Evolutionary conservation across 768 basidiomycete genomes (phyloP), one percentile per base, ranked within the genome.

Genomic region (Lactarius hatsudake): DNA sequence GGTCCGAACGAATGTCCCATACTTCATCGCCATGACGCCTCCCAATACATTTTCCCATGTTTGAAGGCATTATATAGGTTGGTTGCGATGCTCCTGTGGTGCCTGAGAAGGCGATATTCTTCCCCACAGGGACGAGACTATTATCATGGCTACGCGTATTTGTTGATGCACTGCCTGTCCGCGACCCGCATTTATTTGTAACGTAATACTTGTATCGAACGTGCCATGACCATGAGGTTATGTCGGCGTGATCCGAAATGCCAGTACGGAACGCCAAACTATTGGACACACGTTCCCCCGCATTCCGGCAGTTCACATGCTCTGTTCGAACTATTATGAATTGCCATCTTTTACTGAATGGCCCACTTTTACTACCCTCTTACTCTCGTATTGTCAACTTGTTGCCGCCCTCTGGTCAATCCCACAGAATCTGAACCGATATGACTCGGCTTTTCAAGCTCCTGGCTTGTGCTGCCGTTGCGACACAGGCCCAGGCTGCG

Each of bases 381-480:
- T 53, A 26, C 13, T 13, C 17, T 32, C 26, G 57, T 53, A 18
- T 12, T 48, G 17, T 61, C n/a, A 4, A 18, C 38, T 42, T 17
- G n/a, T 10, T 26, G 48, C 2, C n/a, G 51, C 65, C 66, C 55
- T 23, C 1, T 12, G n/a, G 17, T n/a, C 40, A 1, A 9, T 5
- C 28, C 36, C 36, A 8, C 17, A 30, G 55, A 36, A 12, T 68
- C 28, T 48, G 23, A 1, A 26, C 26, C 36, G 8, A 56, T 23
- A 69, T 62, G 68, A 18, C 45, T 32, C 60, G 48, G 9, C 17
- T 54, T 51, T 18, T 48, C 38, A 48, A 28, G 30, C 42, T 71
- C 30, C 13, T 64, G 26, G 57, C 63, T 18, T 62, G 40, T n/a
- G 68, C 64, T 6, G 67, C 43, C 9, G 42, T 59, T 26, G 69